Percentiles rank a stretch among this genome's conserved stretches.
phyloP scores from a whole-genome alignment of 179 eudicot genomes.

The Beta macrorhiza region DNA sequence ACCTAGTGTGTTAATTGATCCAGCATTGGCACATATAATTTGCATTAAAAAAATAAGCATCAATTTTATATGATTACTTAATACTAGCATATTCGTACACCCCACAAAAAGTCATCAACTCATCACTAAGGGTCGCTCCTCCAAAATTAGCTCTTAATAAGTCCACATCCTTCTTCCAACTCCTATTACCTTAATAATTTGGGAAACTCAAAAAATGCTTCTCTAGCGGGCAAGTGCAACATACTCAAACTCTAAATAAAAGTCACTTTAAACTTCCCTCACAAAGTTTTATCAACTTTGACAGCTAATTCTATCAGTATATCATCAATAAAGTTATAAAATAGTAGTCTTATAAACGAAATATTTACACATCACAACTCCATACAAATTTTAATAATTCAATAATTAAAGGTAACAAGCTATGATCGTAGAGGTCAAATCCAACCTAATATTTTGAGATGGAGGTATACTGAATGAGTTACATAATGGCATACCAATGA shows the following conservation, averaged over 20 bases:
- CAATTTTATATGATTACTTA: neutral
- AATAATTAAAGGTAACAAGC: neutral
- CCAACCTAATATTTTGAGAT: neutral
- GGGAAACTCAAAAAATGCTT: conserved; percentile 2
- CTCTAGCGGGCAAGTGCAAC: neutral
- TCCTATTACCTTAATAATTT: neutral
- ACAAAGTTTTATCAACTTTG: neutral
- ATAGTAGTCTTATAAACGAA: neutral
- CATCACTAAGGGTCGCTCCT: neutral
- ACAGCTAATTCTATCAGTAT: neutral
- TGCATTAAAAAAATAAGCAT: neutral
- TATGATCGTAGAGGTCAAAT: neutral
- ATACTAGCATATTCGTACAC: neutral
- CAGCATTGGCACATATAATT: neutral
- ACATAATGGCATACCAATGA: conserved; percentile 47
- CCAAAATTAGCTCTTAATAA: neutral
- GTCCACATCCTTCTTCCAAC: neutral
- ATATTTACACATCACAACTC: too few relatives aligned
- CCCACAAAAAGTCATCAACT: neutral
- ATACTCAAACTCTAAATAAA: neutral
- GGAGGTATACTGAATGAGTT: neutral
- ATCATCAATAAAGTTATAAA: neutral
- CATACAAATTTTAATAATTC: neutral
- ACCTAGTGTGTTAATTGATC: neutral
- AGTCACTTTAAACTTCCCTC: neutral